Base-by-base conservation (phyloP, 2,329 filamentous ascomycete genomes). In the Aspergillus ochraceoroseus region DNA sequence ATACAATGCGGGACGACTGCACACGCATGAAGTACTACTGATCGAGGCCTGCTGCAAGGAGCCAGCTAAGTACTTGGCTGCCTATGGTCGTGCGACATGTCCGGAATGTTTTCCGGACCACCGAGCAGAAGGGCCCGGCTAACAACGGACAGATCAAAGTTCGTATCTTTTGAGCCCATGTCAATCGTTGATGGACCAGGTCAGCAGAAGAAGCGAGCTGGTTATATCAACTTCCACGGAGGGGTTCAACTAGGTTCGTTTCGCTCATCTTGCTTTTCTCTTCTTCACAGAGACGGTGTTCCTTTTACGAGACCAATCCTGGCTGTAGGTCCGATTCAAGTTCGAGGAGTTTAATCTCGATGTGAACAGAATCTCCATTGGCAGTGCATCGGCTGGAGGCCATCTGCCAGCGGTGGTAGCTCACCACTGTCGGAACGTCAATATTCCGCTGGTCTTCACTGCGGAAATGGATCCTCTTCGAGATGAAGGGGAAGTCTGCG, bases 381-480 rank as follows among this genome's bases (percentile, higher is more conserved):
- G 65, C 2, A 66, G 66, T 12, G 47, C 46, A 17, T 68, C 65
- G 6, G 66, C 66, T 2, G 65, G 66, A 30, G 65, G 65, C 7
- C 62, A 67, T 42, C 55, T 68, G 20, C 52, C 62, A 3, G 63
- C 65, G 5, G 66, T 68, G 5, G 45, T 66, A 27, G 59, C 55
- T 11, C 61, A 65, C 49, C 52, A 65, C 22, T 67, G 63, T 35
- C 61, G 66, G 20, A 56, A 70, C 40, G 54, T 49, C 14, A 52
- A 48, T 13, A 61, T 65, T 25, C 63, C 61, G 11, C 48, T 68
- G 32, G 53, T 68, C 12, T 56, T 59, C 36, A 67, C 62, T 2
- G 65, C 65, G 7, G 65, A 68, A 47, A 58, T 68, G 52, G 65
- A 68, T 47, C 58, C 63, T 32, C 52, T 68, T n/a, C 60, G 65